Base-by-base conservation (phyloP, 148 eudicot genomes). In the Nepenthes gracilis region DNA sequence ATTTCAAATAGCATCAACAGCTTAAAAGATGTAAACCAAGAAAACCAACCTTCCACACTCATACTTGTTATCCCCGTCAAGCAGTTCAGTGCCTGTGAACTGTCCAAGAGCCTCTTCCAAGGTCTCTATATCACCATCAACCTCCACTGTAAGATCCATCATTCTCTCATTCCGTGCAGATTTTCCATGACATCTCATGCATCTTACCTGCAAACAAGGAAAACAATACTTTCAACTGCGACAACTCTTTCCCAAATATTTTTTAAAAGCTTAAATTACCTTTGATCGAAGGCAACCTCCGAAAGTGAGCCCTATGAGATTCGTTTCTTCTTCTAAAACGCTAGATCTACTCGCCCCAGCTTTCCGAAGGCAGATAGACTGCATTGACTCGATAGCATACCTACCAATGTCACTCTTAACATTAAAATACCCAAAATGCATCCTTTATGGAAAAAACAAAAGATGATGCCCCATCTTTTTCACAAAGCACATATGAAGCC, bases 91-190 rank as follows among this genome's bases (percentile, higher is more conserved):
- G 35, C 72, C 67, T 6, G 95, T 87, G 57, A 82, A 90, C 61
- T 73, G 69, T 47, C 64, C 65, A 14, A 90, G 73, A 64, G 97
- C 97, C 69, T 83, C 92, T 66, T 90, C 97, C 64, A 90, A 63
- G 35, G 87, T 87, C 56, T 77, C 80, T 62, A 87, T 74, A 65
- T 90, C 83, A 67, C 97, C 97, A 50, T 62, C 85, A 48, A 90
- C 85, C 75, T 90, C 97, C 60, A 87, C 89, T 12, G 87, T 76
- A 33, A 90, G 87, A 76, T 90, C 97, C 97, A 90, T 87, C 74
- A 90, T 84, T 66, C 84, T 81, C 62, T 90, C 97, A 56, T 69
- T 75, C 47, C 64, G 77, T 74, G 83, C 85, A 60, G 97, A 87
- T 71, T 79, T 87, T 51, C 74, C 77, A 47, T 71, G 81, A 59